Evolutionary conservation across 2,329 filamentous ascomycete species (phyloP).

Genomic region (Epichloe uncinata): DNA sequence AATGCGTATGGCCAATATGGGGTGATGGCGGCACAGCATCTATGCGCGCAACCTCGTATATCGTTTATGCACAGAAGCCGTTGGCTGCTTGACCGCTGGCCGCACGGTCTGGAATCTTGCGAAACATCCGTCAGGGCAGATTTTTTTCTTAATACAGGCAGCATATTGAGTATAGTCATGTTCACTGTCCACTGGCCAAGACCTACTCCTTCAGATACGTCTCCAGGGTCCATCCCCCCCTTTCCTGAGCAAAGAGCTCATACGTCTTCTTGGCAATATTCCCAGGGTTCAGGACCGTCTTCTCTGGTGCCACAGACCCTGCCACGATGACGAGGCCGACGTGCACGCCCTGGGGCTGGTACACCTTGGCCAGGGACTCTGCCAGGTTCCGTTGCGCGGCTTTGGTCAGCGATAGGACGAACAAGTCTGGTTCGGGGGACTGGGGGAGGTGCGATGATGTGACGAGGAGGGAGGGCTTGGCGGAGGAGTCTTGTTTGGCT

Average conservation of each 20-base stretch:
- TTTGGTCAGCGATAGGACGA: conserved; percentile 36
- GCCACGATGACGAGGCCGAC: conserved; percentile 32
- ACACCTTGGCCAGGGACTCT: conserved; percentile 28
- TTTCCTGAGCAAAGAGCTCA: conserved; percentile 8
- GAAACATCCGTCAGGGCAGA: too few relatives aligned
- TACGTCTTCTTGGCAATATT: conserved; percentile 10
- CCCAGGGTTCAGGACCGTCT: conserved; percentile 7
- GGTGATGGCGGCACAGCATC: too few relatives aligned
- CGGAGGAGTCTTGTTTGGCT: conserved; percentile 13
- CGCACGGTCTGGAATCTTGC: too few relatives aligned
- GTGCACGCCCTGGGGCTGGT: conserved; percentile 26
- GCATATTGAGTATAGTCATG: too few relatives aligned
- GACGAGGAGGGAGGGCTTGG: conserved; percentile 33
- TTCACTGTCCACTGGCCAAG: background rate
- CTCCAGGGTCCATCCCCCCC: background rate
- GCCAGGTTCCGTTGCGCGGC: conserved; percentile 37
- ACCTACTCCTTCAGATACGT: background rate
- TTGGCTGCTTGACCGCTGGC: background rate
- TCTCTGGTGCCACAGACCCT: conserved; percentile 16
- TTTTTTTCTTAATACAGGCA: too few relatives aligned
- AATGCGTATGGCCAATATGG: too few relatives aligned
- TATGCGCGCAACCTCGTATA: too few relatives aligned
- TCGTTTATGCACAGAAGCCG: conserved; percentile 2
- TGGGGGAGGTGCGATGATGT: conserved; percentile 35
- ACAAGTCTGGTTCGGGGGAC: conserved; percentile 30